Conservation (phyloP, 1,284 basidiomycete genomes). For the Chondrostereum purpureum region DNA sequence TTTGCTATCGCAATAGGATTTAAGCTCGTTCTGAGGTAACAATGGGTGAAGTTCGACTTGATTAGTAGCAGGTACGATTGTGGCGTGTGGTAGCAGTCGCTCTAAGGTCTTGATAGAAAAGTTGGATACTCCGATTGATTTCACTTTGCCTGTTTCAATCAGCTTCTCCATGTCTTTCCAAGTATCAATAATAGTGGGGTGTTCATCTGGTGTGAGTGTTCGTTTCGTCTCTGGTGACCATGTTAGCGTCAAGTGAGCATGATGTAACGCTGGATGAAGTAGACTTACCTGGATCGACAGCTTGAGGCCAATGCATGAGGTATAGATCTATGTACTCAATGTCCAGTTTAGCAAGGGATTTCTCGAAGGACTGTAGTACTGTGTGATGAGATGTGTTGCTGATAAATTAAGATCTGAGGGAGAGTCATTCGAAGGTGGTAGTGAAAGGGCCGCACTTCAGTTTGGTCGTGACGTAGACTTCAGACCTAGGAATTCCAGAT, state of each 20-base stretch:
- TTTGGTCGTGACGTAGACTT: constrained; percentile 49
- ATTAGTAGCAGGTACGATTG: constrained; percentile 3
- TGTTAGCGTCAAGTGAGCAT: background rate
- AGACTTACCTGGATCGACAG: background rate
- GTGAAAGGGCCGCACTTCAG: constrained; percentile 22
- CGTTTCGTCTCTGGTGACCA: background rate
- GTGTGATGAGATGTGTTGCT: constrained; percentile 2
- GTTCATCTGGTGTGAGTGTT: constrained; percentile 30
- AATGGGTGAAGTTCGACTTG: constrained; percentile 60
- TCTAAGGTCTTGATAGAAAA: constrained; percentile 52
- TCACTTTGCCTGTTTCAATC: constrained; percentile 36
- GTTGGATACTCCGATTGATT: constrained; percentile 63
- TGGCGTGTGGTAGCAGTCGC: constrained; percentile 17
- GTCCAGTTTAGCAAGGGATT: background rate
- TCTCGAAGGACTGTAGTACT: background rate
- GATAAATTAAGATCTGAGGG: background rate
- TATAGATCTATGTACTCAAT: constrained; percentile 3
- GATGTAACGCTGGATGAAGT: background rate
- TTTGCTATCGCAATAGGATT: constrained; percentile 47
- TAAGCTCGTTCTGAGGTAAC: constrained; percentile 48
- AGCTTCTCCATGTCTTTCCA: constrained; percentile 55
- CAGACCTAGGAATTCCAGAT: constrained; percentile 36
- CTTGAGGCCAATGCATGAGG: constrained; percentile 6
- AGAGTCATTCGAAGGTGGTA: background rate
- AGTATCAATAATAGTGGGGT: constrained; percentile 44